phyloP scores from a whole-genome alignment of 768 basidiomycete species.

The Hirschioporus abietinus region DNA sequence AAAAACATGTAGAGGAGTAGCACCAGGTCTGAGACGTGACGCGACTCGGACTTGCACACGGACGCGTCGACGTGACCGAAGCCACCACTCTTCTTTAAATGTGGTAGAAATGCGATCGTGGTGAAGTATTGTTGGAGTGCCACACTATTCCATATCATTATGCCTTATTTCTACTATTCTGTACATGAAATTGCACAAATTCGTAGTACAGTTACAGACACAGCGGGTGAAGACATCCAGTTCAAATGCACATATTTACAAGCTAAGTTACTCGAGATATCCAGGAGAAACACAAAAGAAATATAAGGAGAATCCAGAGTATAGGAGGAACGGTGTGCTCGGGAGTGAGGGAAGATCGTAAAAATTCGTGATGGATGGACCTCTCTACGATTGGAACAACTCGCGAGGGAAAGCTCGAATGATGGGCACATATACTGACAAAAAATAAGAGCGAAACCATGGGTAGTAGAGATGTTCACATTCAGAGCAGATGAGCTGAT shows the following conservation, averaged over 20 bases:
- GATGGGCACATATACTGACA: background rate
- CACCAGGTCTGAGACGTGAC: too few relatives aligned
- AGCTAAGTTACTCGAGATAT: background rate
- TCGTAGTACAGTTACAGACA: background rate
- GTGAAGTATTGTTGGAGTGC: too few relatives aligned
- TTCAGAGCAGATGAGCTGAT: background rate
- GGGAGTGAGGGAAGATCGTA: background rate
- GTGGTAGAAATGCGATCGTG: too few relatives aligned
- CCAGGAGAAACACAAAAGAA: background rate
- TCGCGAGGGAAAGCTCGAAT: background rate
- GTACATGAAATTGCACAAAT: background rate
- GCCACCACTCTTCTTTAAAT: too few relatives aligned
- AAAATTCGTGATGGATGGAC: background rate
- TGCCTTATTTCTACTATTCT: background rate
- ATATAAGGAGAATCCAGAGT: background rate
- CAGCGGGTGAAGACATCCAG: background rate
- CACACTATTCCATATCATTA: too few relatives aligned
- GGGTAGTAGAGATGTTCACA: background rate
- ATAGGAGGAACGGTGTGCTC: background rate
- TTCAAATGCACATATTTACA: background rate
- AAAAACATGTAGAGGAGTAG: too few relatives aligned
- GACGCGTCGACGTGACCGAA: too few relatives aligned
- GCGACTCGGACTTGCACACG: too few relatives aligned
- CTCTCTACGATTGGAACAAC: background rate
- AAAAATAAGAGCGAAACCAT: background rate